A percentile compares a stretch with the other conserved stretches of the same genome.
Conservation (phyloP, 306 rosid species). For the Castanea sativa region DNA sequence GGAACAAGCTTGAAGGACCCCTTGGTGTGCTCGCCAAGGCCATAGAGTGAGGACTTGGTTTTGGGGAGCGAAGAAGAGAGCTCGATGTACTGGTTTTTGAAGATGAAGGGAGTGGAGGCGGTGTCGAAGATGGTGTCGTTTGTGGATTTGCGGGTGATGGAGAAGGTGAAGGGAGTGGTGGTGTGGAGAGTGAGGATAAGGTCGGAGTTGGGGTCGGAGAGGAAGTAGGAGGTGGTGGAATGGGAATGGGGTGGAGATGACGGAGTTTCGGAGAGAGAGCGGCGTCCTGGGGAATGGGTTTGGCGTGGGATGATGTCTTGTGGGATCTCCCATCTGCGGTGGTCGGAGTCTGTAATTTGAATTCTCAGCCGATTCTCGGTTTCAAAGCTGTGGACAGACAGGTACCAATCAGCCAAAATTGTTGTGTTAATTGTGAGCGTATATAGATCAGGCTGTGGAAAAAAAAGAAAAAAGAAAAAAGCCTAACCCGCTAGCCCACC, state of each 20-base stretch:
- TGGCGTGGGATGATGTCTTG: constrained; percentile 44
- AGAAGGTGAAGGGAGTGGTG: constrained; percentile 73
- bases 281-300: background rate
- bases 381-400: constrained; percentile 46
- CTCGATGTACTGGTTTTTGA: constrained; percentile 75
- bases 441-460: too few species aligned
- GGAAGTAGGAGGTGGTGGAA: background rate
- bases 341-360: constrained; percentile 47
- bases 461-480: too few species aligned
- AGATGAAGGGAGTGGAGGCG: constrained; percentile 40
- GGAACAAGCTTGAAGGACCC: constrained; percentile 51
- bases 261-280: constrained; percentile 13
- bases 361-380: constrained; percentile 53
- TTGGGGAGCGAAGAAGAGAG: background rate
- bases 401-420: too few species aligned
- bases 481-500: too few species aligned
- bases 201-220: constrained; percentile 50
- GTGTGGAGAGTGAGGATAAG: constrained; percentile 58
- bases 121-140: constrained; percentile 58
- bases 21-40: constrained; percentile 77
- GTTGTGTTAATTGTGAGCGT: too few species aligned
- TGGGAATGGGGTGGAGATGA: background rate
- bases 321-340: constrained; percentile 77
- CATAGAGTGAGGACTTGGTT: constrained; percentile 32
- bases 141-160: constrained; percentile 58